These are phyloP conservation scores for Hypholoma sublateritium DNA, from an alignment of 768 basidiomycete genomes.

Conservation along the genomic window DNA sequence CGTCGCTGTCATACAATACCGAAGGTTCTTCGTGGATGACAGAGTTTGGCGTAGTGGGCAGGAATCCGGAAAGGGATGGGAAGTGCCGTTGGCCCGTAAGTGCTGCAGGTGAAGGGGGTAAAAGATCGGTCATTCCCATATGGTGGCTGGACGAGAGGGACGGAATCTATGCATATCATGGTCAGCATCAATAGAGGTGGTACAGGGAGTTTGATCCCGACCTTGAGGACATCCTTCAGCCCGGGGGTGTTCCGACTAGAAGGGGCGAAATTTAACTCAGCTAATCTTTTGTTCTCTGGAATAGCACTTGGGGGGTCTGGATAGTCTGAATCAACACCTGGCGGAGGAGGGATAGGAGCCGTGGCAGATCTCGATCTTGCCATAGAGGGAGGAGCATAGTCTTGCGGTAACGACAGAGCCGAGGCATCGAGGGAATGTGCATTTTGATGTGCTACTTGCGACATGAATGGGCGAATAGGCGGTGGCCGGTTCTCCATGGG, in stretches of 20 bases:
- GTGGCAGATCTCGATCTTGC: conserved; percentile 44
- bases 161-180: conserved; percentile 46
- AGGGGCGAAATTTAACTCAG: conserved; percentile 2
- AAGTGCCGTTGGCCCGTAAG: conserved; percentile 36
- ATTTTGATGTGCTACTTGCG: conserved; percentile 46
- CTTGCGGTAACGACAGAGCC: conserved; percentile 22
- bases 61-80: conserved; percentile 18
- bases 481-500: neutral
- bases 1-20: neutral
- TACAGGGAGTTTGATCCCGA: conserved; percentile 20
- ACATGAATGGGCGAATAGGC: conserved; percentile 1
- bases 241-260: conserved; percentile 46
- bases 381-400: conserved; percentile 31
- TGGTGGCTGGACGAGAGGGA: conserved; percentile 69
- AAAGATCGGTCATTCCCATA: conserved; percentile 63
- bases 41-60: conserved; percentile 5
- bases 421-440: conserved; percentile 56
- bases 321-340: neutral
- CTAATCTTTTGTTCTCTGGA: conserved; percentile 9
- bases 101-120: conserved; percentile 63
- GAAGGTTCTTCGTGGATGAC: conserved; percentile 1
- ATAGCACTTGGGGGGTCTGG: conserved; percentile 1
- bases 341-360: conserved; percentile 29
- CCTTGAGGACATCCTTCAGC: conserved; percentile 75
- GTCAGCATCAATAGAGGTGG: neutral